Base-by-base conservation (phyloP, 495 filamentous ascomycete genomes). In the Pseudoneurospora amorphoporcata region DNA sequence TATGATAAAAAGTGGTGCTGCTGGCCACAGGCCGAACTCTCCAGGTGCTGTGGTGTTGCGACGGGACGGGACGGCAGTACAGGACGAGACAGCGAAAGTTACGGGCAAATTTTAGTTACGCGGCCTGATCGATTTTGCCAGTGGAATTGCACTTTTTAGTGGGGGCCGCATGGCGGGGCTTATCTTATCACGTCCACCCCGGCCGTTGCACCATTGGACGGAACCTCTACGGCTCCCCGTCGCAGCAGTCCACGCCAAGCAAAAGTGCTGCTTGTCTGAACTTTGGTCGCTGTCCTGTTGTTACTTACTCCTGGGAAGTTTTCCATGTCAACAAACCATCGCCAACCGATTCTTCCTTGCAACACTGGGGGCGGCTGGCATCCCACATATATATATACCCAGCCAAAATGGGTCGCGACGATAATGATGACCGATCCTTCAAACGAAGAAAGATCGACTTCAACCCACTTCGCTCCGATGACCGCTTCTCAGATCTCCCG, bases 401-500 rank as follows among this genome's bases (percentile, higher is more conserved):
- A 19, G 29, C n/a, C 69, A 71, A 17, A 19, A 80, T 80, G 78
- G 76, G 71, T 16, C 77, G 76, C 53, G 76, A 79, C 37, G 81
- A 85, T 69, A 80, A 85, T 37, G 80, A 83, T n/a, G 84, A 80
- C 76, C 78, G 79, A 68, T 89, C 86, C 72, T 87, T 84, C 12
- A 91, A 91, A 79, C 82, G 89, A 78, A 84, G 90, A 14, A 90
- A 86, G 78, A 75, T 91, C 5, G 87, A 91, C 71, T 87, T 86
- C 69, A 87, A 86, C 73, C 86, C 86, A 10, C 77, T 87, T 2
- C 82, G 86, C 72, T 84, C 82, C 68, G 84, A 87, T 68, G 87
- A 90, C 70, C 83, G 86, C 19, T 90, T 89, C 74, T 83, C 83
- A 19, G 85, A 87, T 68, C 84, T 87, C 71, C 88, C 88, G 35